Conservation (phyloP, 495 filamentous ascomycete species). For the Tricharina praecox region DNA sequence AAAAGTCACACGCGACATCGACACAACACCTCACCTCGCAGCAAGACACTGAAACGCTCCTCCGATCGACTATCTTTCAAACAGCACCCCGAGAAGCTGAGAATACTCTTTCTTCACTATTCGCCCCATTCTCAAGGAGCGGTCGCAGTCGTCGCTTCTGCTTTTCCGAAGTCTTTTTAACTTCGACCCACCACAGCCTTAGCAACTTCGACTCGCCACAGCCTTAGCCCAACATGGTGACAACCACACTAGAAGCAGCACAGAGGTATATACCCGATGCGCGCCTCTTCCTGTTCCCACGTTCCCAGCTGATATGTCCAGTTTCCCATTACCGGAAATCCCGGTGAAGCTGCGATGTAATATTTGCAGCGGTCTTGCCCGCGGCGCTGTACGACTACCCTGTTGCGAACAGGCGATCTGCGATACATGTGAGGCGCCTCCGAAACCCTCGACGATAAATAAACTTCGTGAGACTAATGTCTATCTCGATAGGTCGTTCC, state of each 20-base stretch:
- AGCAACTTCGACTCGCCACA: too few relatives aligned
- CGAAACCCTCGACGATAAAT: too few relatives aligned
- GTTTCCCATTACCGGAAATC: conserved; percentile 68
- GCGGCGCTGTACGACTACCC: conserved; percentile 76
- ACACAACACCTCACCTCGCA: too few relatives aligned
- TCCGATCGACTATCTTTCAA: too few relatives aligned
- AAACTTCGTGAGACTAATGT: too few relatives aligned
- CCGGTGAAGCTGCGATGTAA: conserved; percentile 90
- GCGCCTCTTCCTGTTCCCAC: too few relatives aligned
- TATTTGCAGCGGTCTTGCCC: conserved; percentile 75
- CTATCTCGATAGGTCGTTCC: conserved; percentile 54
- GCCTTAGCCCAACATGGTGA: conserved; percentile 4
- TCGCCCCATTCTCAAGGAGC: neutral
- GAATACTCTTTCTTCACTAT: too few relatives aligned
- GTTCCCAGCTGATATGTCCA: too few relatives aligned
- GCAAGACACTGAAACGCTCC: too few relatives aligned
- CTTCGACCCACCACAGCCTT: neutral
- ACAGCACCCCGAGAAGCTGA: too few relatives aligned
- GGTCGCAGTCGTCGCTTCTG: neutral
- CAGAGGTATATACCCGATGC: neutral
- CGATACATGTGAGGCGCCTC: conserved; percentile 54
- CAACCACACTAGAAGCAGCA: neutral
- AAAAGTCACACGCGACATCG: too few relatives aligned
- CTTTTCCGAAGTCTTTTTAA: neutral
- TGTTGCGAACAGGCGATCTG: conserved; percentile 95